Evolutionary conservation across 306 rosid species (phyloP).

Genomic region (Casuarina cunninghamiana): DNA sequence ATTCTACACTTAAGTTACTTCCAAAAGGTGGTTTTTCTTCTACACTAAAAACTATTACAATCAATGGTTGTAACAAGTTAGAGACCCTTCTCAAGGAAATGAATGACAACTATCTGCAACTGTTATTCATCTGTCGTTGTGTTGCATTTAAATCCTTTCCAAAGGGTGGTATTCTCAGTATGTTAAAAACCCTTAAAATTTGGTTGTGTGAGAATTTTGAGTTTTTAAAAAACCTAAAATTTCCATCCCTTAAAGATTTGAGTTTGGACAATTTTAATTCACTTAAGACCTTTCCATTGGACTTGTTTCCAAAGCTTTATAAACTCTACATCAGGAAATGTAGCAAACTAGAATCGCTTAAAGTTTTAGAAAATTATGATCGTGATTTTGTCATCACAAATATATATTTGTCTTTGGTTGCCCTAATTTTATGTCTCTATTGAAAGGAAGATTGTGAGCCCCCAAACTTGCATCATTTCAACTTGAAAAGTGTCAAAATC

Average conservation of each 20-base stretch:
- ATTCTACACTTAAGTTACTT: too few relatives aligned
- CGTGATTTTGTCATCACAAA: neutral
- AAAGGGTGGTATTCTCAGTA: neutral
- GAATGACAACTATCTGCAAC: too few relatives aligned
- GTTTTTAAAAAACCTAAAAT: neutral
- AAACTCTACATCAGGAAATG: neutral
- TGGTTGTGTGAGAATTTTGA: neutral
- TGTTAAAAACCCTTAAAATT: neutral
- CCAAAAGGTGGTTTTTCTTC: too few relatives aligned
- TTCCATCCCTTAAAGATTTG: neutral
- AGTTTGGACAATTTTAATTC: fast-evolving
- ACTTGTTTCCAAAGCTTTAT: neutral
- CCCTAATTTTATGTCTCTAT: slow-evolving; percentile 16
- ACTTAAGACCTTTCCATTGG: neutral
- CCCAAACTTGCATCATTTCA: neutral
- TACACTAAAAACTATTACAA: too few relatives aligned
- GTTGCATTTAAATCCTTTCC: neutral
- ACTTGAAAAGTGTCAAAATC: fast-evolving
- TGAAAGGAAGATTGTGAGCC: neutral
- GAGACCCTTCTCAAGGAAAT: too few relatives aligned
- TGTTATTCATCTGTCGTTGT: neutral
- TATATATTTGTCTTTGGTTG: neutral
- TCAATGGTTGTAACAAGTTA: too few relatives aligned
- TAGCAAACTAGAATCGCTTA: neutral
- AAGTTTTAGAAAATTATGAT: neutral